Conservation (phyloP, 139 green algal species). For the Desmodesmus armatus region DNA sequence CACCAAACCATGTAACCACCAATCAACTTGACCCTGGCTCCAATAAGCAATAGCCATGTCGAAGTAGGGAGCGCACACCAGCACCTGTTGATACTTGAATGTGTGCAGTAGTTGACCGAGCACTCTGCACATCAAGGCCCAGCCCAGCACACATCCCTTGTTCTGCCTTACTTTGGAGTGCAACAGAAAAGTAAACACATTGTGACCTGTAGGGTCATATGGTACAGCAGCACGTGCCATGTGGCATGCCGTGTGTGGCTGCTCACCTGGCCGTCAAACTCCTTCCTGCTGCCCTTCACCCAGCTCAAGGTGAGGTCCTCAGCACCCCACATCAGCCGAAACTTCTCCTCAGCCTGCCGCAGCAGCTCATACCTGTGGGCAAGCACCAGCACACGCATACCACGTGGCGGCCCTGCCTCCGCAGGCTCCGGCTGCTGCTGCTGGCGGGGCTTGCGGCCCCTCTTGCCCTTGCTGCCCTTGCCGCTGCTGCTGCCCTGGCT, state of each 20-base stretch:
- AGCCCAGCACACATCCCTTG: no score
- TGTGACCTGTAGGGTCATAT: neutral
- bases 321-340: conserved; percentile 40
- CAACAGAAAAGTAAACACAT: no score
- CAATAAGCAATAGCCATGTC: no score
- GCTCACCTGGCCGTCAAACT: conserved; percentile 45
- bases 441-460: neutral
- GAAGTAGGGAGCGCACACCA: no score
- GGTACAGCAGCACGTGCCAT: neutral
- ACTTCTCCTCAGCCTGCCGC: conserved; percentile 28
- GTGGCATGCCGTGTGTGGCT: no score
- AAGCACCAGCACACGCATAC: conserved; percentile 42
- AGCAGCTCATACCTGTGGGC: conserved; percentile 47
- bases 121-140: no score
- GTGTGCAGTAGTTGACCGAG: no score
- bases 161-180: no score
- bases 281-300: neutral
- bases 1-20: no score
- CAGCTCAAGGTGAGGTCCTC: neutral
- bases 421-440: neutral
- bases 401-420: neutral
- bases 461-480: no score
- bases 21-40: no score
- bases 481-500: neutral
- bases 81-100: no score